Conservation (phyloP, 805 yeast genomes). For the Wickerhamomyces chambardii region DNA sequence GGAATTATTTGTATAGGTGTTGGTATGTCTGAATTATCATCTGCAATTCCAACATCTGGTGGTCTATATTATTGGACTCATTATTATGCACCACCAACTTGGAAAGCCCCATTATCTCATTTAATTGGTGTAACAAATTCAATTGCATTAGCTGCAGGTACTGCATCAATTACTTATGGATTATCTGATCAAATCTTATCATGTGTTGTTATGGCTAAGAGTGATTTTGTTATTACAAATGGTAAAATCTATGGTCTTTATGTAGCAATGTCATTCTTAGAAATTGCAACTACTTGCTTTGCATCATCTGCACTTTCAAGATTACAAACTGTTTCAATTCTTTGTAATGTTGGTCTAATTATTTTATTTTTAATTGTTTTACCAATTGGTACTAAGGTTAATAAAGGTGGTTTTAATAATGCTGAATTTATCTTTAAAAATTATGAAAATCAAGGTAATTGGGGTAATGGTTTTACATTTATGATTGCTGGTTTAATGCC, state of each 20-base stretch:
- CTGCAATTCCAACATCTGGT: conserved; percentile 59
- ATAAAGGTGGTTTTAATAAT: conserved; percentile 28
- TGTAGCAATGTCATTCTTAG: conserved; percentile 43
- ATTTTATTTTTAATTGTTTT: conserved; percentile 45
- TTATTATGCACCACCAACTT: conserved; percentile 42
- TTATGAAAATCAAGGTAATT: conserved; percentile 37
- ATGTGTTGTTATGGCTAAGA: conserved; percentile 33
- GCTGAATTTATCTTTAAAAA: conserved; percentile 49
- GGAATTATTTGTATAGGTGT: conserved; percentile 43
- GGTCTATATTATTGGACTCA: conserved; percentile 56
- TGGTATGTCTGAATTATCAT: conserved; percentile 49
- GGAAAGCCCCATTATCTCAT: conserved; percentile 39
- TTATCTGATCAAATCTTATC: conserved; percentile 44
- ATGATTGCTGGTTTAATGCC: conserved; percentile 48
- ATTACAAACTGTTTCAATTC: conserved; percentile 46
- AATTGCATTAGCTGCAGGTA: conserved; percentile 47
- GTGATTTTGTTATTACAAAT: conserved; percentile 37
- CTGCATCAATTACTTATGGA: conserved; percentile 54
- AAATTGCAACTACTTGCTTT: conserved; percentile 37
- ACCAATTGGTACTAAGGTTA: conserved; percentile 44
- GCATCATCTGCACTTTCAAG: conserved; percentile 44
- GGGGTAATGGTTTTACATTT: conserved; percentile 53
- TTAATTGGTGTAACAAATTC: conserved; percentile 54
- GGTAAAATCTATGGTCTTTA: conserved; percentile 51
- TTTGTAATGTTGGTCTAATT: conserved; percentile 39